Conservation (phyloP, 352 stramenopile genomes). For the Elongisporangium senticosum region DNA sequence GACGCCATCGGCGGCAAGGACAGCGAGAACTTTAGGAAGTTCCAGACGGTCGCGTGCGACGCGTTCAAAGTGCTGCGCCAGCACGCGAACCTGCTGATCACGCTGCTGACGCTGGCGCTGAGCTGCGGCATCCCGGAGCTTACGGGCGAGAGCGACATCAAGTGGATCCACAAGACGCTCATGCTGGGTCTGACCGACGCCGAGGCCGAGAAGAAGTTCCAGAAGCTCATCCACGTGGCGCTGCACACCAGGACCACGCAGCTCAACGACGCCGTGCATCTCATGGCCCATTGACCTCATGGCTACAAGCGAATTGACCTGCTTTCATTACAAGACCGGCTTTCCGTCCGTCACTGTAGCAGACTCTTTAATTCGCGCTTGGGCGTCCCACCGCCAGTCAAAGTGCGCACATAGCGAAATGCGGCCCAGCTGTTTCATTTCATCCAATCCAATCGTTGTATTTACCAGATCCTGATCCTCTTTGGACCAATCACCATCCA, state of each 20-base stretch:
- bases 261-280: constrained; percentile 79
- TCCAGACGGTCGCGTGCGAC: constrained; percentile 56
- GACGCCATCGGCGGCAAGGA: constrained; percentile 80
- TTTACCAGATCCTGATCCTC: not conserved
- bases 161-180: constrained; percentile 74
- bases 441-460: not conserved
- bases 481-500: not conserved
- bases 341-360: not conserved
- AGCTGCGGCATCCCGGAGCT: constrained; percentile 82
- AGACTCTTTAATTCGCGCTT: not conserved
- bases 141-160: constrained; percentile 53
- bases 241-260: constrained; percentile 76
- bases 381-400: not conserved
- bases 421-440: not conserved
- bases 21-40: constrained; percentile 66
- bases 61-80: constrained; percentile 69
- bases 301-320: not conserved
- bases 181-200: constrained; percentile 72
- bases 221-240: constrained; percentile 72
- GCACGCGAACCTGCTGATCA: constrained; percentile 81
- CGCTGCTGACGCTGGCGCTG: constrained; percentile 70
- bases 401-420: not conserved
- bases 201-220: constrained; percentile 53
- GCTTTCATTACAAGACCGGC: constrained; percentile 1
- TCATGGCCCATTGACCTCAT: constrained; percentile 64